phyloP scores from a whole-genome alignment of 208 protist genomes.

The Jaenimonas drosophilae region DNA sequence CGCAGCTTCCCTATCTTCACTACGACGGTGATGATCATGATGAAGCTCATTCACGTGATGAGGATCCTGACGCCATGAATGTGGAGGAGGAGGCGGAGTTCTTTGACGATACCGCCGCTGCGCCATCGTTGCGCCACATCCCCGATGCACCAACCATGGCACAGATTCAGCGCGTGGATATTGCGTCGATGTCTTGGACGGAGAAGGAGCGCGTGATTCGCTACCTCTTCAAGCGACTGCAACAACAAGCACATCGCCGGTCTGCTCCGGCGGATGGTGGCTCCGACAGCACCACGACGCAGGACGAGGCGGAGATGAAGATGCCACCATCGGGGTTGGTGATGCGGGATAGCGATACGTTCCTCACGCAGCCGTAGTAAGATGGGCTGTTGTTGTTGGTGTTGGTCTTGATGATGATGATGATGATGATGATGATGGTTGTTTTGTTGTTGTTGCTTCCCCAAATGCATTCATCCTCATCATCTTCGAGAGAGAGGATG shows the following conservation, averaged over 20 bases:
- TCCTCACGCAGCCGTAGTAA: slow-evolving; percentile 33
- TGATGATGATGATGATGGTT: not conserved
- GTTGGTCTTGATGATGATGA: not conserved
- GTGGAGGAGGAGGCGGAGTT: not conserved
- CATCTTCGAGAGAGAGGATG: no score
- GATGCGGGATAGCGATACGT: slow-evolving; percentile 19
- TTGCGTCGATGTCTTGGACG: slow-evolving; percentile 65
- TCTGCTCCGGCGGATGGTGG: not conserved
- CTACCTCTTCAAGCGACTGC: slow-evolving; percentile 68
- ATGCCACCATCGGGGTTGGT: not conserved
- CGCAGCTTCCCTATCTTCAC: no score
- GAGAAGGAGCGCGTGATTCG: slow-evolving; percentile 88
- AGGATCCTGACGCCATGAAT: not conserved
- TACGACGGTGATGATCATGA: no score
- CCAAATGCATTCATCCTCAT: no score
- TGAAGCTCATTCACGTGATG: no score
- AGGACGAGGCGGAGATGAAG: slow-evolving; percentile 1
- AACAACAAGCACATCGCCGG: slow-evolving; percentile 12
- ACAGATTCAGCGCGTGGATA: slow-evolving; percentile 53
- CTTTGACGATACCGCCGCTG: not conserved
- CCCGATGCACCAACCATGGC: slow-evolving; percentile 34
- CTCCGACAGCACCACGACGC: not conserved
- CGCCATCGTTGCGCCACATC: slow-evolving; percentile 11
- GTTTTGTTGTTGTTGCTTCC: not conserved
- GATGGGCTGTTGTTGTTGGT: not conserved